Conservation (phyloP, 441 rosid genomes). For the Capsella rubella region DNA sequence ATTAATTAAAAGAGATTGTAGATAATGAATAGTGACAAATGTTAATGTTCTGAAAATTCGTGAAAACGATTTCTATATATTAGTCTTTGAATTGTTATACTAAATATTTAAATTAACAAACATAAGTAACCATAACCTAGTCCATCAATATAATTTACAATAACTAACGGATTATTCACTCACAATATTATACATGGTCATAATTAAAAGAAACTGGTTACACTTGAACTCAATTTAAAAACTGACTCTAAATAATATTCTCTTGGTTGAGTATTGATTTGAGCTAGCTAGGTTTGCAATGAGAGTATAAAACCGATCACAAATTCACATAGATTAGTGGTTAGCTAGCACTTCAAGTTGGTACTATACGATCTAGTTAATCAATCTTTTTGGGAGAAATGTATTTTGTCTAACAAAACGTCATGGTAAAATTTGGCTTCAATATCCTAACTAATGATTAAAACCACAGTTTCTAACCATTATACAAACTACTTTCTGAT, state of each 20-base stretch:
- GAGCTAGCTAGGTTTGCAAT: background rate
- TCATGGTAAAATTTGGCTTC: background rate
- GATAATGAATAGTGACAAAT: too few relatives aligned
- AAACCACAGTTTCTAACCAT: slow-evolving; percentile 6
- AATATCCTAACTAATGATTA: background rate
- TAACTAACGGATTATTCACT: too few relatives aligned
- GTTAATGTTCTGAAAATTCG: too few relatives aligned
- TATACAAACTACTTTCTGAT: background rate
- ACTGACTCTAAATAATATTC: background rate
- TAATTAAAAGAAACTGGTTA: background rate
- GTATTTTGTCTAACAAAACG: background rate
- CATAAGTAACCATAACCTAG: too few relatives aligned
- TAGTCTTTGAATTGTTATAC: too few relatives aligned
- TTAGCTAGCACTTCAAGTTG: background rate
- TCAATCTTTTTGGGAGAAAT: background rate
- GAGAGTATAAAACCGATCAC: background rate
- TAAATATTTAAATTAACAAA: too few relatives aligned
- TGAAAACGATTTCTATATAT: too few relatives aligned
- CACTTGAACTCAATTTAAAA: background rate
- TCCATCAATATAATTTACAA: too few relatives aligned
- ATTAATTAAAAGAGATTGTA: too few relatives aligned
- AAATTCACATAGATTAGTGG: background rate
- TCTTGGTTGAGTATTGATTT: slow-evolving; percentile 9
- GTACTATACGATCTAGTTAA: background rate
- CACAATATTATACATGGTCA: too few relatives aligned